Evolutionary conservation across 2,329 filamentous ascomycete species (phyloP).

Genomic region (Fusarium chlamydosporum): DNA sequence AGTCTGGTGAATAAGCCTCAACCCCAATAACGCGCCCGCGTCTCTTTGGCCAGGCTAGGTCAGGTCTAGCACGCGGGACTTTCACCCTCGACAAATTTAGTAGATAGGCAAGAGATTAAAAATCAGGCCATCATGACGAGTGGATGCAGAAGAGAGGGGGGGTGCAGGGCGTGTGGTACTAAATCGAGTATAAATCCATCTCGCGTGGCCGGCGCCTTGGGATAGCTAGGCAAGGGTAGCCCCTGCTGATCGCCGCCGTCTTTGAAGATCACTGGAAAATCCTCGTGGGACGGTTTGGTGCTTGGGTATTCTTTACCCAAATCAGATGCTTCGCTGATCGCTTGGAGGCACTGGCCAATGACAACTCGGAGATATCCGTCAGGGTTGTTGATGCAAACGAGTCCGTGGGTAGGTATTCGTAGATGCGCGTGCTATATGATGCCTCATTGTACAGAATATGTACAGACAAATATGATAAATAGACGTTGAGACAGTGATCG

Average conservation of each 20-base stretch:
- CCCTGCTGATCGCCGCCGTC: slow-evolving; percentile 52
- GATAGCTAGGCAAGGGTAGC: slow-evolving; percentile 41
- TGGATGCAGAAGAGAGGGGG: slow-evolving; percentile 32
- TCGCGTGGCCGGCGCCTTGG: slow-evolving; percentile 51
- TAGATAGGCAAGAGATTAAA: slow-evolving; percentile 48
- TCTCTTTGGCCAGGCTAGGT: slow-evolving; percentile 26
- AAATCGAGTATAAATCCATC: slow-evolving; percentile 52
- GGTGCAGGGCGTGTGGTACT: slow-evolving; percentile 14
- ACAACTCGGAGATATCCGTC: slow-evolving; percentile 41
- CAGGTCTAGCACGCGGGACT: slow-evolving; percentile 34
- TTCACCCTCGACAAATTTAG: slow-evolving; percentile 38
- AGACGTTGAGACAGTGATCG: slow-evolving; percentile 7
- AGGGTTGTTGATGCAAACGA: slow-evolving; percentile 41
- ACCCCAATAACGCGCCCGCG: slow-evolving; percentile 34
- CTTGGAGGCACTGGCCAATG: slow-evolving; percentile 34
- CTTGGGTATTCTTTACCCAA: slow-evolving; percentile 27
- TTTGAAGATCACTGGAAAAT: slow-evolving; percentile 52
- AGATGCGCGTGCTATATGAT: slow-evolving; percentile 15
- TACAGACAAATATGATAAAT: background rate
- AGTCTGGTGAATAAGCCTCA: slow-evolving; percentile 33
- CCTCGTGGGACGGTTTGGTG: slow-evolving; percentile 45
- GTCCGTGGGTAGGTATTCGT: slow-evolving; percentile 20
- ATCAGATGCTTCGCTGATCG: slow-evolving; percentile 43
- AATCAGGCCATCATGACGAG: slow-evolving; percentile 51
- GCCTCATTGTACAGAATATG: background rate